These are phyloP conservation scores for Azolla pinnata DNA, from an alignment of 75 land plant genomes.

Conservation along the genomic window DNA sequence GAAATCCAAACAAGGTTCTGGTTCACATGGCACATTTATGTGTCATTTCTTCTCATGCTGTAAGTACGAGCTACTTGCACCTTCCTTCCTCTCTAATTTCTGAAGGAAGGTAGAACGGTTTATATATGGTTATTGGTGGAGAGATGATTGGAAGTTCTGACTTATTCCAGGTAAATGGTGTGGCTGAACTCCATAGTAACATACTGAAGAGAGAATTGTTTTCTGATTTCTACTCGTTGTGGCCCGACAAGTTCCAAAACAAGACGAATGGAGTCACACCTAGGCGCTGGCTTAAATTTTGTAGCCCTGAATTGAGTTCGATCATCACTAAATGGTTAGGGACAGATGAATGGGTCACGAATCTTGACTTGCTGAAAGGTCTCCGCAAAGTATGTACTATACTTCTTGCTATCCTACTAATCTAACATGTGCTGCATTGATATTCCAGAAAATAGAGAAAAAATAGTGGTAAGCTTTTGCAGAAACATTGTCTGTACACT, in stretches of 20 bases:
- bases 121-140: not conserved
- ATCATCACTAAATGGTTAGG: constrained; percentile 89
- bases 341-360: constrained; percentile 74
- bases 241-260: constrained; percentile 93
- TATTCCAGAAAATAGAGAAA: not conserved
- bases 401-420: not conserved
- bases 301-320: constrained; percentile 76
- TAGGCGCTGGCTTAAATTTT: constrained; percentile 86
- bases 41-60: constrained; percentile 80
- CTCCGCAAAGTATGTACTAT: constrained; percentile 51
- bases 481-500: not conserved
- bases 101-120: not conserved
- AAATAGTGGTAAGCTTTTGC: not conserved
- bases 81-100: not conserved
- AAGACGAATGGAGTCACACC: constrained; percentile 99
- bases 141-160: not conserved
- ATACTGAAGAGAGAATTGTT: constrained; percentile 67
- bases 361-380: constrained; percentile 61
- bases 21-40: constrained; percentile 88
- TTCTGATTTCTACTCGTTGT: constrained; percentile 74
- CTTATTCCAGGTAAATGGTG: constrained; percentile 78
- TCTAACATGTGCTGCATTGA: not conserved
- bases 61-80: constrained; percentile 23
- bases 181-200: constrained; percentile 86
- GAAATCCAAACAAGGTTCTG: constrained; percentile 70